Base-by-base conservation (phyloP, 1,284 basidiomycete species). In the Hemileia vastatrix region DNA sequence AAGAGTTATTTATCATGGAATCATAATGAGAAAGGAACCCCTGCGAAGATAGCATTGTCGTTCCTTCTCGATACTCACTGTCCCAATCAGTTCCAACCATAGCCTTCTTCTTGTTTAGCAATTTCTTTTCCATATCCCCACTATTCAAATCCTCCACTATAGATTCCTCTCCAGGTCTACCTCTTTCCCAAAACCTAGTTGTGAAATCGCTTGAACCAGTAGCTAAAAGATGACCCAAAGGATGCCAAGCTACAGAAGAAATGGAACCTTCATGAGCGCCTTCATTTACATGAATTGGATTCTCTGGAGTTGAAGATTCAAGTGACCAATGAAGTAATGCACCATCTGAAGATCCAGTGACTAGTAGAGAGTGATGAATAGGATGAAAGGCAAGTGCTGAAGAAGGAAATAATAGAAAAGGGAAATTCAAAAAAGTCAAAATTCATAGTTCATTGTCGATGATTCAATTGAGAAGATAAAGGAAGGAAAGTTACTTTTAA, bases 121-220 rank as follows among this genome's bases (percentile, higher is more conserved):
- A 15, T 15, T 40, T 40, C 36, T 40, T 40, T 40, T 40, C 36
- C 15, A 15, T 15, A 15, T 40, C 36, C 15, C 15, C 36, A 11
- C 36, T 15, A 11, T 40, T 40, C 9, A 40, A 15, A 15, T 40
- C 15, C 36, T 40, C 36, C 36, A 40, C 15, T 11, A 40, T 40
- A 9, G 36, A 40, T 15, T 40, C 36, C 15, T 67, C 67, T 24
- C 88, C 88, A 0, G 84, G 91, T 51, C 86, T 81, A 68, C 90
- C 87, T 56, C 94, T 83, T 59, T 86, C 86, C 94, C 95, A 98
- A 81, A 97, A 98, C 11, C 93, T 83, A 13, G 94, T 95, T 9
- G 93, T 95, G 77, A 94, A 90, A 75, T 98, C 94, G 44, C 94
- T 82, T 5, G 90, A 92, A 0, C 90, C 94, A 45, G 91, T 94